Percentiles rank a stretch among this genome's conserved stretches.
Conservation (phyloP, 768 basidiomycete species). For the Mycena floridula region DNA sequence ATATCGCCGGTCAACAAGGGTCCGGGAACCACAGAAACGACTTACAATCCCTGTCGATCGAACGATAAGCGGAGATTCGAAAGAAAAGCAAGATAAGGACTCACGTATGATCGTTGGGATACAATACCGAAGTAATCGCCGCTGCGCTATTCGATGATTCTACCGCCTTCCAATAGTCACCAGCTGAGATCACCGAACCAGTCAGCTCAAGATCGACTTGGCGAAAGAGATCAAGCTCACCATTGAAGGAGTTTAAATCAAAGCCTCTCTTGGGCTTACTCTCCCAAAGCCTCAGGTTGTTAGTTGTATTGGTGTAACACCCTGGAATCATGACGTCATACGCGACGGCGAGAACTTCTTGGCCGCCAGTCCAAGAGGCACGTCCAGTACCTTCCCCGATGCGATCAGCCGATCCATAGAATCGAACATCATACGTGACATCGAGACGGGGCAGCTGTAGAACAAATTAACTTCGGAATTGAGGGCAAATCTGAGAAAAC, state of each 20-base stretch:
- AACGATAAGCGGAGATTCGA: background rate
- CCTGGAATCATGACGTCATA: slow-evolving; percentile 96
- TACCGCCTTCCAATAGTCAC: slow-evolving; percentile 88
- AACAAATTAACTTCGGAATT: background rate
- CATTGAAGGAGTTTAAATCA: slow-evolving; percentile 93
- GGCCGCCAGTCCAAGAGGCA: slow-evolving; percentile 80
- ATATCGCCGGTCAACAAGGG: slow-evolving; percentile 2
- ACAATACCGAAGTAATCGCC: slow-evolving; percentile 91
- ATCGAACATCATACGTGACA: slow-evolving; percentile 79
- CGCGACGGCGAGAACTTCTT: slow-evolving; percentile 89
- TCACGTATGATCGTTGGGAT: slow-evolving; percentile 89
- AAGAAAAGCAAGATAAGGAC: slow-evolving; percentile 14
- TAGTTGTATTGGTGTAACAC: slow-evolving; percentile 76
- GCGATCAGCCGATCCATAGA: slow-evolving; percentile 81
- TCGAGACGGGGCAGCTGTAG: slow-evolving; percentile 67
- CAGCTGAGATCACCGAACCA: slow-evolving; percentile 43
- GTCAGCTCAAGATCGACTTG: background rate
- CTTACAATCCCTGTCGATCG: slow-evolving; percentile 36
- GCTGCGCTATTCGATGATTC: slow-evolving; percentile 85
- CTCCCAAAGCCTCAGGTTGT: slow-evolving; percentile 86
- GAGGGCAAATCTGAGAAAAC: background rate
- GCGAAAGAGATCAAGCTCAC: slow-evolving; percentile 25
- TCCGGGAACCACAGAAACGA: background rate
- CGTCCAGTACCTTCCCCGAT: slow-evolving; percentile 51
- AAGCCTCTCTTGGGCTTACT: slow-evolving; percentile 86